These are phyloP conservation scores for Cercospora beticola DNA, from an alignment of 2,329 filamentous ascomycete species.

Conservation along the genomic window DNA sequence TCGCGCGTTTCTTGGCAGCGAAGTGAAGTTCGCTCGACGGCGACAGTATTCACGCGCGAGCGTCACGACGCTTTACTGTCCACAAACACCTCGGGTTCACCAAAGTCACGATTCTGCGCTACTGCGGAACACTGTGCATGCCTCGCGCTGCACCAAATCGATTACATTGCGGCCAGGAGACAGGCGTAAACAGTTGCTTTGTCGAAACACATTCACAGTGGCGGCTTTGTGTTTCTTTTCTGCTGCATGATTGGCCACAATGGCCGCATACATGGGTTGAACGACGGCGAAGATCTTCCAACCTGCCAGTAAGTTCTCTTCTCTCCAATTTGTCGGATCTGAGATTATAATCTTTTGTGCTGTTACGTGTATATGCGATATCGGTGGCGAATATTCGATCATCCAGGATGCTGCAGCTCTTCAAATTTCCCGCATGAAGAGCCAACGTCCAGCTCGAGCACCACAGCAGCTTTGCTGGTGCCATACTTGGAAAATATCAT, in stretches of 20 bases:
- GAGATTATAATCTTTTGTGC: background rate
- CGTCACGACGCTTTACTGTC: background rate
- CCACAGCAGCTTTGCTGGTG: background rate
- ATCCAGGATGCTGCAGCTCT: background rate
- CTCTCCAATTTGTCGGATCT: background rate
- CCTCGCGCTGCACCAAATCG: background rate
- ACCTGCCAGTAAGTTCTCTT: background rate
- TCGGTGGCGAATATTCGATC: background rate
- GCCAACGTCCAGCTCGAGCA: background rate
- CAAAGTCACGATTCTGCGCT: background rate
- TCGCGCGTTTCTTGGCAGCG: background rate
- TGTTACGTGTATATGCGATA: background rate
- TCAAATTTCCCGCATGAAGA: background rate
- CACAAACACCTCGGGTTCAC: background rate
- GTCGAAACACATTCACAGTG: background rate
- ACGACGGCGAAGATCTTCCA: background rate
- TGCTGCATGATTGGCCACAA: background rate
- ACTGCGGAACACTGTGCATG: background rate
- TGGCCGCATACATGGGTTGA: background rate
- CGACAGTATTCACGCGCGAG: background rate
- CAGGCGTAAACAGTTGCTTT: background rate
- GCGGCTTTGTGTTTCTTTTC: background rate
- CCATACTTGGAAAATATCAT: background rate
- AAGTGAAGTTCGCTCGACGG: background rate
- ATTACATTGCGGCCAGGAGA: background rate